Conservation (phyloP, 2,329 filamentous ascomycete genomes). For the Dendrostoma leiphaemia region DNA sequence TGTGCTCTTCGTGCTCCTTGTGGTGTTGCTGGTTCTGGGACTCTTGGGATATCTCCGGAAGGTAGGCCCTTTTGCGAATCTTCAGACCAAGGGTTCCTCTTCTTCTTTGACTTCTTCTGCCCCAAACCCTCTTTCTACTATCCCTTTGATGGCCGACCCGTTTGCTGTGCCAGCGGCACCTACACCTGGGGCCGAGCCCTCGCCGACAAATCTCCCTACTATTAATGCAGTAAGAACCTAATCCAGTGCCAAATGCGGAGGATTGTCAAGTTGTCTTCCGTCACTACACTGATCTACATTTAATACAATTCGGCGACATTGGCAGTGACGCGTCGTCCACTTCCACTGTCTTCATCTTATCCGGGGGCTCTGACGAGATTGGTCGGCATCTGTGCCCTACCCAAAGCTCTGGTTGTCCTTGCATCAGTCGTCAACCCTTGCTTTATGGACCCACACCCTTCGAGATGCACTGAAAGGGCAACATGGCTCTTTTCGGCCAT, state of each 20-base stretch:
- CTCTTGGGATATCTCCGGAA: constrained; percentile 17
- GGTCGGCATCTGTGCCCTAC: too few relatives aligned
- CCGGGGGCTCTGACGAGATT: too few relatives aligned
- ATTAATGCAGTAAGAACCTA: constrained; percentile 10
- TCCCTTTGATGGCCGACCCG: constrained; percentile 7
- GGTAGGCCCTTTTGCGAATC: constrained; percentile 16
- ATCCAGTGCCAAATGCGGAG: background rate
- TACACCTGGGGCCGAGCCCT: background rate
- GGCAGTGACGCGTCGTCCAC: too few relatives aligned
- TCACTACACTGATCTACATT: too few relatives aligned
- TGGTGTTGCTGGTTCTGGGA: constrained; percentile 18
- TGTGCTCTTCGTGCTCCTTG: constrained; percentile 9
- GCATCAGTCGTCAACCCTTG: too few relatives aligned
- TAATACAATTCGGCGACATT: too few relatives aligned
- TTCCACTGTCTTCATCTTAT: too few relatives aligned
- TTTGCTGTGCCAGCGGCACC: background rate
- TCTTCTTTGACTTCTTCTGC: constrained; percentile 4
- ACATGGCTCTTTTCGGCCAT: background rate
- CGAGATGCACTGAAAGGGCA: too few relatives aligned
- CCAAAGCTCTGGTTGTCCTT: too few relatives aligned
- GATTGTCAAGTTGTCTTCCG: too few relatives aligned
- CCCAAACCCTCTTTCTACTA: constrained; percentile 10
- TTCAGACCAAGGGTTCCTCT: background rate
- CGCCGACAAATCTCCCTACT: constrained; percentile 1
- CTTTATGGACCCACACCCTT: too few relatives aligned